Percentiles rank a stretch among this genome's conserved stretches.
Evolutionary conservation across 2,329 filamentous ascomycete genomes (phyloP).

Genomic region (Lizonia empirigonia): DNA sequence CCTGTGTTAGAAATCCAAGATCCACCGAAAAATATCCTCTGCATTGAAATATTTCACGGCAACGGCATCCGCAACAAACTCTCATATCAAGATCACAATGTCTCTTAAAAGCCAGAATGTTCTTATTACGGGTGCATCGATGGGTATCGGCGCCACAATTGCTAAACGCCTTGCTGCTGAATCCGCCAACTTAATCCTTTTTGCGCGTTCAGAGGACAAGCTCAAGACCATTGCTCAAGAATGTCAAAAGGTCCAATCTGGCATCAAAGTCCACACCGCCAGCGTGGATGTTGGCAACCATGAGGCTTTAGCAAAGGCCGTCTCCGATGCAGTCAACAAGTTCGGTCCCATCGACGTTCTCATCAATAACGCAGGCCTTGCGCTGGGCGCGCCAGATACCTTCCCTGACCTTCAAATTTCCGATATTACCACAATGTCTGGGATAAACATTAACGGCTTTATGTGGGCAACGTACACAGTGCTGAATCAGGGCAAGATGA

Average conservation of each 20-base stretch:
- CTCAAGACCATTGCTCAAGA: slow-evolving; percentile 27
- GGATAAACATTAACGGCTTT: slow-evolving; percentile 56
- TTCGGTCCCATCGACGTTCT: slow-evolving; percentile 52
- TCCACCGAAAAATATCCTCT: neutral
- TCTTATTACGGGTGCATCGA: slow-evolving; percentile 50
- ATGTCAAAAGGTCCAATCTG: slow-evolving; percentile 12
- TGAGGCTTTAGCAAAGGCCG: slow-evolving; percentile 33
- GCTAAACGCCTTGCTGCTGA: slow-evolving; percentile 48
- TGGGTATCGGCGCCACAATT: slow-evolving; percentile 57
- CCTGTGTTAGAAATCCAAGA: neutral
- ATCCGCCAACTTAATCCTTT: slow-evolving; percentile 52
- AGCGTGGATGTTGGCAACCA: slow-evolving; percentile 46
- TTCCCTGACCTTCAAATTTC: slow-evolving; percentile 52
- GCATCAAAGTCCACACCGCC: slow-evolving; percentile 33
- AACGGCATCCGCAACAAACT: too few species aligned
- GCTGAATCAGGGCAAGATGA: slow-evolving; percentile 52
- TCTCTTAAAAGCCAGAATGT: slow-evolving; percentile 34
- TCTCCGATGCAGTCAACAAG: slow-evolving; percentile 31
- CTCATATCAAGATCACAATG: slow-evolving; percentile 18
- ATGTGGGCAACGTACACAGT: slow-evolving; percentile 56
- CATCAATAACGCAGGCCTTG: slow-evolving; percentile 57
- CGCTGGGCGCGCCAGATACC: slow-evolving; percentile 52
- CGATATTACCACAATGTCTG: slow-evolving; percentile 54
- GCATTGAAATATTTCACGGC: neutral
- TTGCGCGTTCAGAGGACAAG: slow-evolving; percentile 48